Base-by-base conservation (phyloP, 345 rosid species). In the Aquilaria yunnanensis region DNA sequence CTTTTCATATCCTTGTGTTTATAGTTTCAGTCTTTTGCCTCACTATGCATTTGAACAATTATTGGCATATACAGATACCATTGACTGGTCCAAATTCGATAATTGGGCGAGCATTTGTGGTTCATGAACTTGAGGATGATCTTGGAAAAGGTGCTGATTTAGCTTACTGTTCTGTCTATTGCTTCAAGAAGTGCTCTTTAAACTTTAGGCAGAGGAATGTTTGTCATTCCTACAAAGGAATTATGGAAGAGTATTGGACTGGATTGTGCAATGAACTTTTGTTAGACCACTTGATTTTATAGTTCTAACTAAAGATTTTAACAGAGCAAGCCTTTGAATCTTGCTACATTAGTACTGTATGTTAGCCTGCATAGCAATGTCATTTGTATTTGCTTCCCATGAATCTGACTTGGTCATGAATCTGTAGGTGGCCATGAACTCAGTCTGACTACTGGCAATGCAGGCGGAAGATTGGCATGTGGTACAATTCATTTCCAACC, bases 401-500 rank as follows among this genome's bases (percentile, higher is more conserved):
- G 37, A 64, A 56, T 72, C 47, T 30, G 48, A n/a, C 64, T 75
- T 61, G 60, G 49, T 71, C 66, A 33, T 47, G 68, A 61, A 53
- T 57, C 32, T 84, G 46, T 70, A 93, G 97, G 99, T 65, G 95
- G 99, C 60, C 97, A 90, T 72, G 99, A 94, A 76, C 97, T 94
- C 61, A 94, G 99, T 73, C 80, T 85, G 61, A 74, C 79, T 78
- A 94, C 99, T 29, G 99, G 99, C 54, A 94, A 94, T 64, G 99
- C 99, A 56, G 99, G 99, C 7, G 99, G 99, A 64, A 88, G 99
- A 81, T 76, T 94, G 81, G 99, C 99, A 23, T 94, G 99, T 71
- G 97, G 99, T 94, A 87, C 61, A 34, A 34, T 34, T 34, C 6
- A 34, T 34, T 34, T 34, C 5, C 41, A 34, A 0, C 23, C 23